Percentiles rank a stretch among this genome's conserved stretches.
phyloP scores from a whole-genome alignment of 164 flowering plant species.

The Liquidambar formosana region DNA sequence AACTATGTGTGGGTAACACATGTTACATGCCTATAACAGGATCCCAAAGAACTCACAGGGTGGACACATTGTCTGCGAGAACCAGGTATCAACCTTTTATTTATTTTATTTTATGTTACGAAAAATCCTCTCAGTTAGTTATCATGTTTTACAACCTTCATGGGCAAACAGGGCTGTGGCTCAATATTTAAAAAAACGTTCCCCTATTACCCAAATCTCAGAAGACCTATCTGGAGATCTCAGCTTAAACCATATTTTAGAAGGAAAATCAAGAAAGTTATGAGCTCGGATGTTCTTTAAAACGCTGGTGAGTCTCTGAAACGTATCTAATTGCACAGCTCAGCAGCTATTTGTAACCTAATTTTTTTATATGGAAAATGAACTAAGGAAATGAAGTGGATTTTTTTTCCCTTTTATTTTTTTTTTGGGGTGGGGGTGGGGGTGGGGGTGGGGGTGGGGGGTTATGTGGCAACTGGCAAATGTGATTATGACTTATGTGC shows the following conservation, averaged over 20 bases:
- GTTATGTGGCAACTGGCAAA: too few species aligned
- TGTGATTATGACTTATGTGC: neutral
- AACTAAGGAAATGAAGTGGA: too few species aligned
- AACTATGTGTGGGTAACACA: neutral
- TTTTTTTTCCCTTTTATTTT: neutral
- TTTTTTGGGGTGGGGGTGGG: too few species aligned
- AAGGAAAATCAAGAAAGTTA: constrained; percentile 72
- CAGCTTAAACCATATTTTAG: constrained; percentile 60
- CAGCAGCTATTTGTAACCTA: neutral
- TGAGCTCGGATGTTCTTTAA: constrained; percentile 88
- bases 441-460: too few species aligned
- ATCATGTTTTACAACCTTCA: neutral
- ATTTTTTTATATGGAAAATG: neutral
- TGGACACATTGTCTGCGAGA: constrained; percentile 53
- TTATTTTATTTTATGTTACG: too few species aligned
- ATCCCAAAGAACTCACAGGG: constrained; percentile 35
- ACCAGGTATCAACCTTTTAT: constrained; percentile 51
- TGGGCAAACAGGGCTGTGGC: constrained; percentile 70
- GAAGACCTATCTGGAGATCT: constrained; percentile 37
- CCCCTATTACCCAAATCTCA: constrained; percentile 37
- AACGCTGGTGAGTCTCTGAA: constrained; percentile 59
- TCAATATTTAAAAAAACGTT: constrained; percentile 51
- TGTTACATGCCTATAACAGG: constrained; percentile 28
- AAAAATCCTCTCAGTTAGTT: neutral
- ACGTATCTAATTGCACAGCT: neutral